These are phyloP conservation scores for Pleomassaria siparia DNA, from an alignment of 2,329 filamentous ascomycete species.

Conservation along the genomic window DNA sequence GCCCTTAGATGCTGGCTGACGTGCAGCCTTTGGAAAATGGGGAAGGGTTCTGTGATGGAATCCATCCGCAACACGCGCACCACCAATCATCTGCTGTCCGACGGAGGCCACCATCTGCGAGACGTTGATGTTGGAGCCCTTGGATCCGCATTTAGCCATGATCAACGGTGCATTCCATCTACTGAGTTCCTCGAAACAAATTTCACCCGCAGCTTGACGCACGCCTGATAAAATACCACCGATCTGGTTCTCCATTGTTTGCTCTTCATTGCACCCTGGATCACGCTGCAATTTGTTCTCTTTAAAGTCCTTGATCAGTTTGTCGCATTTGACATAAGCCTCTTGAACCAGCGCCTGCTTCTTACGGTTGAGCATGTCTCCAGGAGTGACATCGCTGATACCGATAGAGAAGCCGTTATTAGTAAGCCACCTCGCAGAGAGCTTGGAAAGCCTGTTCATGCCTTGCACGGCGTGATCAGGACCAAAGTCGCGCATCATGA, in stretches of 20 bases:
- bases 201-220: constrained; percentile 84
- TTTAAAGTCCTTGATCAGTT: constrained; percentile 80
- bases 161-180: constrained; percentile 89
- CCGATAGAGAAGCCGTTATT: constrained; percentile 96
- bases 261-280: constrained; percentile 85
- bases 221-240: constrained; percentile 92
- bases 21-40: constrained; percentile 91
- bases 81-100: constrained; percentile 96
- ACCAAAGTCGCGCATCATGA: constrained; percentile 92
- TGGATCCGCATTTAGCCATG: constrained; percentile 97
- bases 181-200: constrained; percentile 88
- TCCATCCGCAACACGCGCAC: constrained; percentile 87
- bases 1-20: constrained; percentile 90
- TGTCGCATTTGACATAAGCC: constrained; percentile 79
- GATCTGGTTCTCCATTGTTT: constrained; percentile 86
- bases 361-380: constrained; percentile 65
- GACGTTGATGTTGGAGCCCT: constrained; percentile 96
- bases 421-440: constrained; percentile 84
- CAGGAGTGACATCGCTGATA: constrained; percentile 90
- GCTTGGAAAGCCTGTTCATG: constrained; percentile 91
- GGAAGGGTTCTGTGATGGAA: constrained; percentile 95
- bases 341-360: constrained; percentile 76
- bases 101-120: constrained; percentile 98
- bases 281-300: constrained; percentile 80
- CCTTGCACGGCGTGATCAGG: constrained; percentile 83